Base-by-base conservation (phyloP, 495 filamentous ascomycete species). In the Aspergillus indologenus region DNA sequence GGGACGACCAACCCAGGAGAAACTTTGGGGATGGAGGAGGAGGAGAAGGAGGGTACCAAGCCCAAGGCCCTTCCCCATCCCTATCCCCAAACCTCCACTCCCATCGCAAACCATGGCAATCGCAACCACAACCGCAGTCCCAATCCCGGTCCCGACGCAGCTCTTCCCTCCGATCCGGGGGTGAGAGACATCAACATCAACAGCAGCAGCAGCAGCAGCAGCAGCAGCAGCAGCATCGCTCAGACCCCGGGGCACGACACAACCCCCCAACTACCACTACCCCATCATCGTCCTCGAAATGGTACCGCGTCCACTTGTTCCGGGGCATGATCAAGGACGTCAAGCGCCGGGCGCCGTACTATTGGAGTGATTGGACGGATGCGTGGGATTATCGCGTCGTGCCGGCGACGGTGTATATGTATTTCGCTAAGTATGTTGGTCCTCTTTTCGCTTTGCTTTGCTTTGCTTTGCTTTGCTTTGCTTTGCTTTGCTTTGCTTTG, bases 301-400 rank as follows among this genome's bases (percentile, higher is more conserved):
- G 86, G 86, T 89, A 84, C 83, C 81, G 72, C 57, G 78, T 88
- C 26, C 78, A 72, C 34, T 74, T 80, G 14, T 81, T 82, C 62
- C 75, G 74, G 4, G 79, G 90, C 61, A 92, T 94, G 85, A 67
- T 83, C 43, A 83, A 89, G 62, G 90, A 94, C 73, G 65, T 92
- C 53, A 84, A 82, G 57, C 82, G 89, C 51, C 77, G 90, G 58
- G 82, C 79, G 5, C 90, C 90, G 11, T 92, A 79, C 68, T 94
- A 91, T 64, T 77, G 73, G 75, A 89, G 84, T 68, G 90, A 94
- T 72, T 92, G 87, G 87, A 79, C 73, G 26, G 90, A 93, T 75
- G 90, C 90, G 3, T 91, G 88, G 89, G 85, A 91, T 69, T 94
- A 94, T 74, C 82, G 90, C 34, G 86, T 91, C 42, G 78, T 94